phyloP scores from a whole-genome alignment of 177 flowering plant genomes.

The Telopea speciosissima region DNA sequence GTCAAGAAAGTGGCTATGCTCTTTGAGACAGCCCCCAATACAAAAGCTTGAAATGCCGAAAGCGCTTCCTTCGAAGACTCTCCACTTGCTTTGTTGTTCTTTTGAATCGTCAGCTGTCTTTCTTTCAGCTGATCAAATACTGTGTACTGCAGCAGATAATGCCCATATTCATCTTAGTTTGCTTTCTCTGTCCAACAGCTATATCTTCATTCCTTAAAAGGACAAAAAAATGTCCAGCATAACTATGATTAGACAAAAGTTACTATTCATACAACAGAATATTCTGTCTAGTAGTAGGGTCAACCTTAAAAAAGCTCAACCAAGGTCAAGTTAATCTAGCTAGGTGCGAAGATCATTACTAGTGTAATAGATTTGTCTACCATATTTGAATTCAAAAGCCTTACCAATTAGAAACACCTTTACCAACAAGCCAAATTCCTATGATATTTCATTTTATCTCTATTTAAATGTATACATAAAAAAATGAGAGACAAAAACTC shows the following conservation, averaged over 20 bases:
- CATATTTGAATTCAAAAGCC: no score
- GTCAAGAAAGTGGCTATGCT: slow-evolving; percentile 70
- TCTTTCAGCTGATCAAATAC: slow-evolving; percentile 82
- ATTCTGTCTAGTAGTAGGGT: no score
- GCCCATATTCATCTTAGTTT: slow-evolving; percentile 8
- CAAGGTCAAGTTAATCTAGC: no score
- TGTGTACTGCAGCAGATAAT: slow-evolving; percentile 54
- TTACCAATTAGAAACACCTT: no score
- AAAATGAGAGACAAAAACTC: no score
- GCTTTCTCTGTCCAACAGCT: no score
- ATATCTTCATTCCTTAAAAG: background rate
- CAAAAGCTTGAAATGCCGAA: slow-evolving; percentile 70
- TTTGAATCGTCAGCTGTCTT: slow-evolving; percentile 34
- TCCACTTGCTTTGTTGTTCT: slow-evolving; percentile 18
- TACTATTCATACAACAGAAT: background rate
- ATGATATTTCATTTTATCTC: no score
- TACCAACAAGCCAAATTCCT: no score
- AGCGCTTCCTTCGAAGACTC: slow-evolving; percentile 55
- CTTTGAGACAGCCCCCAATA: slow-evolving; percentile 72
- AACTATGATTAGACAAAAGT: background rate
- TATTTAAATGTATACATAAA: no score
- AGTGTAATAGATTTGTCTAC: no score
- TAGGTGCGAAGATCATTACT: no score
- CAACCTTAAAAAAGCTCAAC: no score
- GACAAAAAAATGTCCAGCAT: background rate